Conservation (phyloP, 345 rosid species). For the Corymbia maculata region DNA sequence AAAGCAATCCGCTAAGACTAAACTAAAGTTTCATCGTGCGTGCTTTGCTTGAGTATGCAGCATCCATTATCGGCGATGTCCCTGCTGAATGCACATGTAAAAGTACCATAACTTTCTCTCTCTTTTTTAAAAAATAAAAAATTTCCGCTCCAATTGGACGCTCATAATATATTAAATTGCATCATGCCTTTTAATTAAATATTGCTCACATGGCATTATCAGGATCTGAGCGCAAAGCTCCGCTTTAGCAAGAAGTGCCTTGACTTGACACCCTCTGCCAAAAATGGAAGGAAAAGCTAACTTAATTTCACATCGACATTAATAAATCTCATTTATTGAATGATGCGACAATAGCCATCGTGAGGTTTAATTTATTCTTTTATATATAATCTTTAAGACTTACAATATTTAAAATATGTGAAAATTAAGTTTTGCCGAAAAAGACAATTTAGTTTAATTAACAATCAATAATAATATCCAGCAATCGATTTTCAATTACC, state of each 20-base stretch:
- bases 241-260: not conserved
- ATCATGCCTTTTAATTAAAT: not conserved
- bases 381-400: not conserved
- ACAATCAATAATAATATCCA: not conserved
- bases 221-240: not conserved
- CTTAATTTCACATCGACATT: not conserved
- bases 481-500: not conserved
- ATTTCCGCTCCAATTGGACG: not conserved
- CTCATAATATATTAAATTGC: not conserved
- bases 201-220: not conserved
- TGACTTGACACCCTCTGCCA: not conserved
- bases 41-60: not conserved
- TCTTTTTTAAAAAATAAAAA: too few species aligned
- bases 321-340: not conserved
- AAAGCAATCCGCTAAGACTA: not conserved
- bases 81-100: not conserved
- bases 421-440: not conserved
- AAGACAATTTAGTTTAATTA: not conserved
- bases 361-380: not conserved
- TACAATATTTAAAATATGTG: not conserved
- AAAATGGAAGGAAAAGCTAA: not conserved
- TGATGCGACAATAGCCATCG: not conserved
- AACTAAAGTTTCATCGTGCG: not conserved
- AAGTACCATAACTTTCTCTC: not conserved
- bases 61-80: not conserved